Conservation (phyloP, 257 asterid genomes). For the Nicotiana noctiflora region DNA sequence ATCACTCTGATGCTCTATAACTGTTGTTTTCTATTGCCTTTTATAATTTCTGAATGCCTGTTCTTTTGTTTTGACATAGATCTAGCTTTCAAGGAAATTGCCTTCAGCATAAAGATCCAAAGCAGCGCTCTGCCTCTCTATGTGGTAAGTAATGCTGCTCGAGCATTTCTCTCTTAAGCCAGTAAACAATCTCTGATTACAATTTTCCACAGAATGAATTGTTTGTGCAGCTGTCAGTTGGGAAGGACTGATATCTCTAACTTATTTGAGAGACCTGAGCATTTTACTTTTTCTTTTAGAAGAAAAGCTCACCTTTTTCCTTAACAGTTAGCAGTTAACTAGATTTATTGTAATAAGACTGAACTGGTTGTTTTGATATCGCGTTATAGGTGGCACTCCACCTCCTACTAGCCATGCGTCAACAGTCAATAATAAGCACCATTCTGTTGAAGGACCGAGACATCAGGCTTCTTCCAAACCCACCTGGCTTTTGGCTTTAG, state of each 20-base stretch:
- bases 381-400: constrained; percentile 31
- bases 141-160: constrained; percentile 50
- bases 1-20: constrained; percentile 32
- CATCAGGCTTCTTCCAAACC: constrained; percentile 37
- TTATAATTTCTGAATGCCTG: not conserved
- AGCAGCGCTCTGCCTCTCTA: constrained; percentile 53
- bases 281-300: not conserved
- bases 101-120: constrained; percentile 49
- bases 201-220: not conserved
- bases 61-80: constrained; percentile 22
- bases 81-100: constrained; percentile 80
- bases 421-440: constrained; percentile 34
- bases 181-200: not conserved
- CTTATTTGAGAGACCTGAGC: not conserved
- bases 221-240: not conserved
- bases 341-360: not conserved
- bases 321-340: not conserved
- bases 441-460: too few relatives aligned
- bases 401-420: constrained; percentile 34
- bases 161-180: not conserved
- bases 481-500: constrained; percentile 72
- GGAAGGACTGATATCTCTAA: not conserved
- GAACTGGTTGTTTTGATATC: constrained; percentile 7
- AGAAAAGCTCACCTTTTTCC: not conserved
- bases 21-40: not conserved